Base-by-base conservation (phyloP, 2,329 filamentous ascomycete species). In the Didymella lethalis region DNA sequence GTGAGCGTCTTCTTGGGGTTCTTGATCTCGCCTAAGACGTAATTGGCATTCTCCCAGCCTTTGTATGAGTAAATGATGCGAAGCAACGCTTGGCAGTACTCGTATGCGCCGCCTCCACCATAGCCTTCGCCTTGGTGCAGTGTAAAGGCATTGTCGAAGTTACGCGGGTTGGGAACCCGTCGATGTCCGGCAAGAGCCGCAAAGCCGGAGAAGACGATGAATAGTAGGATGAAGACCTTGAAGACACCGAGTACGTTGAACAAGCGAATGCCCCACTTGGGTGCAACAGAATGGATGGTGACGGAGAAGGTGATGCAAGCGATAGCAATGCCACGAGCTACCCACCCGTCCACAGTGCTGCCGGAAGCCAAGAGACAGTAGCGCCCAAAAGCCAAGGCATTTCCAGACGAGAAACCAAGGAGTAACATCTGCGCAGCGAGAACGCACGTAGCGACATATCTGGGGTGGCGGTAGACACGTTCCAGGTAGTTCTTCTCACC, bases 401-500 rank as follows among this genome's bases (percentile, higher is more conserved):
- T 88, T 1, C 74, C 84, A 0, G 85, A 83, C 0, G 86, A 86
- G 68, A 87, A 88, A 0, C 85, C 86, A 1, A 88, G 81, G 0
- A 88, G 77, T 45, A 88, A 79, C 83, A 87, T 86, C 71, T 88
- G 85, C 1, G 85, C 78, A 3, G 85, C 85, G 32, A 88, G 78
- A 2, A 88, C 81, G 61, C 84, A 86, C 0, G 85, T 86, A 0
- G 85, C 82, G 1, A 89, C 73, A 71, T 87, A 86, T 56, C 81
- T 83, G 0, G 86, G 86, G 23, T 79, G 82, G 2, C 81, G 80
- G 74, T 87, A 88, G 16, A 86, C 84, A n/a, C 84, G 80, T 67
- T 89, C 86, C 14, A 89, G 83, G 68, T 89, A 89, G 71, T 88
- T 86, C 79, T 89, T 89, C 63, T 88, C 86, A 20, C 87, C 87